phyloP scores from a whole-genome alignment of 73 alveolate genomes.

The Paraurostyla sp. region DNA sequence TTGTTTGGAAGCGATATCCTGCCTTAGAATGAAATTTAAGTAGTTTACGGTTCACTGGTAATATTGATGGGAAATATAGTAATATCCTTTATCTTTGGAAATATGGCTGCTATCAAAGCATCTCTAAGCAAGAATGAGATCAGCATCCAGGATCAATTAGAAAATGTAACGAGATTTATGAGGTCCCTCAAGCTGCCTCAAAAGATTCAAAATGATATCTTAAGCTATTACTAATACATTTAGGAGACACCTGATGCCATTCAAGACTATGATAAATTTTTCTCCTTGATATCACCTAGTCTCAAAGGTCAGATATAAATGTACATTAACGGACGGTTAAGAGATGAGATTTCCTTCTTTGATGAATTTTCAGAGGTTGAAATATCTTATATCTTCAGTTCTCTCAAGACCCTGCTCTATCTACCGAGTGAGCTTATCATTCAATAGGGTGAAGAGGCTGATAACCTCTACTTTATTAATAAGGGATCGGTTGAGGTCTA shows the following conservation, averaged over 20 bases:
- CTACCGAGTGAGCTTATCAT: slow-evolving; percentile 69
- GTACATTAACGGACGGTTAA: slow-evolving; percentile 45
- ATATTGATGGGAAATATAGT: slow-evolving; percentile 67
- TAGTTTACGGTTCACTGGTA: slow-evolving; percentile 26
- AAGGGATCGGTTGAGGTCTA: slow-evolving; percentile 67
- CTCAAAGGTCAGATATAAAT: slow-evolving; percentile 37
- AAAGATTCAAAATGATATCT: slow-evolving; percentile 44
- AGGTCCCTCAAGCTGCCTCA: slow-evolving; percentile 62
- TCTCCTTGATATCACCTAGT: slow-evolving; percentile 64
- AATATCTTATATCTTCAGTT: slow-evolving; percentile 44
- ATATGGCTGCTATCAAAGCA: slow-evolving; percentile 75
- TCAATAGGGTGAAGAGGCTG: slow-evolving; percentile 67
- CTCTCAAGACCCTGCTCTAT: slow-evolving; percentile 48
- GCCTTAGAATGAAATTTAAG: slow-evolving; percentile 30
- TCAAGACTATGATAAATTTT: slow-evolving; percentile 68
- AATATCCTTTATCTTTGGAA: slow-evolving; percentile 76
- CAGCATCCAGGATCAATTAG: slow-evolving; percentile 66
- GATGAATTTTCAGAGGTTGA: slow-evolving; percentile 31
- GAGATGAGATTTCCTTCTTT: slow-evolving; percentile 44
- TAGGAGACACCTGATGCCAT: slow-evolving; percentile 65
- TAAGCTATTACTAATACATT: slow-evolving; percentile 39
- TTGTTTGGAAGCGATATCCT: slow-evolving; percentile 70
- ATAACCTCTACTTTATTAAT: slow-evolving; percentile 64
- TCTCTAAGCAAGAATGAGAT: slow-evolving; percentile 66
- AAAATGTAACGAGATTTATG: slow-evolving; percentile 55